Base-by-base conservation (phyloP, 1,284 basidiomycete genomes). In the Cryptococcus hybrid region DNA sequence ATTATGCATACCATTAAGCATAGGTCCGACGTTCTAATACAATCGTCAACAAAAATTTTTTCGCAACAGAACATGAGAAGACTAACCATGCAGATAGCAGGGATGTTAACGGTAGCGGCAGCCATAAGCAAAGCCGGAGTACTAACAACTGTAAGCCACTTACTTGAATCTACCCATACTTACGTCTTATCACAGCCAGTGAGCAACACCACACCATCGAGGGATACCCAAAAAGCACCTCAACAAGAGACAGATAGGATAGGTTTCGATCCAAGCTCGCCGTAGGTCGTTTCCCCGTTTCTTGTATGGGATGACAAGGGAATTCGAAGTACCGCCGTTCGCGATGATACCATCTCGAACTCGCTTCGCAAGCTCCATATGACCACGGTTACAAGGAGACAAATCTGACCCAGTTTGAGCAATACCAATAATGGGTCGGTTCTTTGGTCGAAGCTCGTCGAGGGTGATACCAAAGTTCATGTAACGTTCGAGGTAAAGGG, bases 341-440 rank as follows among this genome's bases (percentile, higher is more conserved):
- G 76, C 75, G 52, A 77, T 68, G 60, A 77, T 77, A 36, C 76
- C 76, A 51, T 77, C 76, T 51, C 75, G 61, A 4, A 78, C 75
- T 11, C 76, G 66, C 61, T 78, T 77, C 40, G 75, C 76, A 2
- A 77, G 71, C 45, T 73, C 66, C 47, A 75, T 55, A 55, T 78
- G 75, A 58, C 76, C 70, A 3, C 67, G 62, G 59, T 78, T 78
- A 54, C 76, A 78, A 3, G 76, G 76, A 3, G 75, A 62, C 45
- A 70, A 63, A 57, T 68, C 73, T 15, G 68, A 68, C 50, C 80
- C 75, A 18, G 62, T 68, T 45, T 64, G 59, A 8, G 87, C 92
- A 48, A 96, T 86, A 60, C 92, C 92, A 61, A 96, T 89, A 88
- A 96, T 93, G 47, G 92, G 87, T 74, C 91, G 92, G 70, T 88